Evolutionary conservation across 2,329 filamentous ascomycete species (phyloP), one percentile per base, ranked within the genome.

Genomic region (Pseudofabraea citricarpa): DNA sequence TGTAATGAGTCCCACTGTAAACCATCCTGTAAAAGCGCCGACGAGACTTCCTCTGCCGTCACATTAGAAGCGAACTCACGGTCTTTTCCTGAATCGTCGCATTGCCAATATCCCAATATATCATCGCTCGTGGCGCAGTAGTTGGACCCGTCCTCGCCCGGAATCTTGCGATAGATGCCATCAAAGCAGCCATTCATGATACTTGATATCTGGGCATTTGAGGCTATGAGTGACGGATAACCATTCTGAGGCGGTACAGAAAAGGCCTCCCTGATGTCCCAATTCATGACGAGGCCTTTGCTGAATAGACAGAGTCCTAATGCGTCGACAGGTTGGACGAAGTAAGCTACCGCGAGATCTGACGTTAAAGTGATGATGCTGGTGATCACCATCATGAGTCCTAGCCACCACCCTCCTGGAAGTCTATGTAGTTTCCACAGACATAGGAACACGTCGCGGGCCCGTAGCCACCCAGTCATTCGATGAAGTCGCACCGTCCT

Each of bases 401-500:
- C 43, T 3, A 45, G 29, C 36, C 24, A 35, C 21, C 23, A 36
- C 13, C 43, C 43, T 9, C 43, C 43, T 8, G 43, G 43, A 16
- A 45, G 36, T 23, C 43, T 32, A 9, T 27, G 36, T 9, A 45
- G 29, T 19, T 36, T 41, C 24, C 24, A 41, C n/a, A 29, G 27
- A 20, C 36, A 21, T 12, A 8, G 26, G 12, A 26, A n/a, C 16
- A 45, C 24, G 9, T 45, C 43, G 9, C 16, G 18, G 15, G 22
- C 20, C 9, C 29, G 24, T 6, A 40, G 24, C 43, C 43, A 45
- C 6, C 43, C 43, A 8, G 43, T 45, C 43, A 45, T 45, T 13
- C 19, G 36, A 15, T 32, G 21, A 8, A 45, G 16, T n/a, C 10
- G 32, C 13, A 45, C 43, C 10, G 36, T 33, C 16, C 36, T 32